A percentile compares a stretch with the other conserved stretches of the same genome.
Evolutionary conservation across 148 eudicot genomes (phyloP).

Genomic region (Nepenthes gracilis): DNA sequence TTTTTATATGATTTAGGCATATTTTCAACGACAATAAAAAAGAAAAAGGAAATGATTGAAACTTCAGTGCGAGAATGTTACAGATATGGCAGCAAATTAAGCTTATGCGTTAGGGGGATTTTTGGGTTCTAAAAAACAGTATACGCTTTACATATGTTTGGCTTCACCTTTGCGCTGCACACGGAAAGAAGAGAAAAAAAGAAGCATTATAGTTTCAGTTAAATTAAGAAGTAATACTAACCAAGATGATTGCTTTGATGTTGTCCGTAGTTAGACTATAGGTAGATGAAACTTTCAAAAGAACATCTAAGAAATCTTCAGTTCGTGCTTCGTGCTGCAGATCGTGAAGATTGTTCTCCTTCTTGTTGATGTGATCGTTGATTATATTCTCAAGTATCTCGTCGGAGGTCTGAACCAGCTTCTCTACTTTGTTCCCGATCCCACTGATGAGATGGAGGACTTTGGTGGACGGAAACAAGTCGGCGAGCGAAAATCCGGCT

Average conservation of each 20-base stretch:
- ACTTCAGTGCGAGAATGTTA: not conserved
- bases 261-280: not conserved
- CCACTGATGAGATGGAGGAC: conserved; percentile 15
- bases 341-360: not conserved
- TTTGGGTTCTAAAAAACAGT: too few species aligned
- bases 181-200: not conserved
- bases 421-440: conserved; percentile 4
- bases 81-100: not conserved
- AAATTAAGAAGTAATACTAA: not conserved
- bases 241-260: conserved; percentile 17
- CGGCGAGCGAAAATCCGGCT: conserved; percentile 20
- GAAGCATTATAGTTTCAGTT: not conserved
- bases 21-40: too few species aligned
- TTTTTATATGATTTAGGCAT: too few species aligned
- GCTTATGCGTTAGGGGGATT: not conserved
- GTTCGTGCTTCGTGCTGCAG: too few species aligned
- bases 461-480: conserved; percentile 12
- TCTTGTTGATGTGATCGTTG: conserved; percentile 9
- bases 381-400: conserved; percentile 13
- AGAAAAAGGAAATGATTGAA: not conserved
- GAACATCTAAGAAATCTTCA: conserved; percentile 22
- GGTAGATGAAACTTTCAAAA: conserved; percentile 8
- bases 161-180: not conserved
- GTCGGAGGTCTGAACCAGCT: conserved; percentile 7
- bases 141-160: too few species aligned